Conservation (phyloP, 2,329 filamentous ascomycete genomes). For the Paraconiothyrium brasiliense region DNA sequence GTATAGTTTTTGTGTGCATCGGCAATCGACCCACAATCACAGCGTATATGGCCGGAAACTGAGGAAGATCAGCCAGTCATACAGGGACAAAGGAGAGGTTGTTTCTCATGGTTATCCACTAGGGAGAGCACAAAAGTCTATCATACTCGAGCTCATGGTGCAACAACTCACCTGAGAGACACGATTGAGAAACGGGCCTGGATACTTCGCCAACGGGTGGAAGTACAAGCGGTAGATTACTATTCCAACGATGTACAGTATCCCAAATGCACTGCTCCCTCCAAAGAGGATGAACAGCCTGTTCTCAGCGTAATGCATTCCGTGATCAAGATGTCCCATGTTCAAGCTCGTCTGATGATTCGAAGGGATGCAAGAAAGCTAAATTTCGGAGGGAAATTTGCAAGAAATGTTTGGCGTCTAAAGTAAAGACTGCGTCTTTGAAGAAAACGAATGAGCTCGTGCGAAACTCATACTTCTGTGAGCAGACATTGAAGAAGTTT, state of each 20-base stretch:
- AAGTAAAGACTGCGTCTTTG: background rate
- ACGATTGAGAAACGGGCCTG: conserved; percentile 19
- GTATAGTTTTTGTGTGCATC: conserved; percentile 30
- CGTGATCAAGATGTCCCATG: background rate
- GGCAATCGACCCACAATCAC: conserved; percentile 26
- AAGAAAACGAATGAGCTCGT: background rate
- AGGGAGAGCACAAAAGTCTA: background rate
- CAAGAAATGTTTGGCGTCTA: background rate
- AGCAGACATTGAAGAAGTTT: background rate
- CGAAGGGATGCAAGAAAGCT: background rate
- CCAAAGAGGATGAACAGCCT: conserved; percentile 1
- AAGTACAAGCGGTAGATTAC: conserved; percentile 24
- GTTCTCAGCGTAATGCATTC: conserved; percentile 12
- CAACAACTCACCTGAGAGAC: conserved; percentile 19
- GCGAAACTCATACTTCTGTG: background rate
- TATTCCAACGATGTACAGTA: background rate
- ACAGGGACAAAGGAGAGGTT: background rate
- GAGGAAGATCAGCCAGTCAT: background rate
- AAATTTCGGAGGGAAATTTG: background rate
- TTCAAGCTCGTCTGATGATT: background rate
- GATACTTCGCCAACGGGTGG: conserved; percentile 17
- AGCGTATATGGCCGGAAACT: conserved; percentile 25
- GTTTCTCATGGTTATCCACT: background rate
- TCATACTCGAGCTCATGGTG: background rate
- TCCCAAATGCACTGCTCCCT: conserved; percentile 5